Evolutionary conservation across 139 green algal species (phyloP).

Genomic region (Chlorella sp.): DNA sequence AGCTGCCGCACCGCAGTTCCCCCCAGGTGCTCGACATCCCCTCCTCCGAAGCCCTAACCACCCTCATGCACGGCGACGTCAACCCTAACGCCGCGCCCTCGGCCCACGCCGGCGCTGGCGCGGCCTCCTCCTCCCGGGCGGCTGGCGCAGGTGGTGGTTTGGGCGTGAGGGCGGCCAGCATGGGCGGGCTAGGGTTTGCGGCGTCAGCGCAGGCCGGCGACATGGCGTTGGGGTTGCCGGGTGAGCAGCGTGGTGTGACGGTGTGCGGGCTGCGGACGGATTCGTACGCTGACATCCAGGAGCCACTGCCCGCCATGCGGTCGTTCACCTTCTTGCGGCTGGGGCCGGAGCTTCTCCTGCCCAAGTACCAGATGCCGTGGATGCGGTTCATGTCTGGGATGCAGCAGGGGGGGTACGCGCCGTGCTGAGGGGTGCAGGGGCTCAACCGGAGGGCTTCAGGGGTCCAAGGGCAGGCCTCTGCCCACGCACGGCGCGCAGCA

Average conservation of each 20-base stretch:
- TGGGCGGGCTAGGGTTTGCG: too few species aligned
- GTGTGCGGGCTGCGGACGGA: constrained; percentile 9
- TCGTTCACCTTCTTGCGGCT: constrained; percentile 81
- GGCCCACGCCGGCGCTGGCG: too few species aligned
- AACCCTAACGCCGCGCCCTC: too few species aligned
- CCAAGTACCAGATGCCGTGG: constrained; percentile 48
- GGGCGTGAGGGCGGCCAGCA: too few species aligned
- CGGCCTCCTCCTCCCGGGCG: too few species aligned
- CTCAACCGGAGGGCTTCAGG: neutral
- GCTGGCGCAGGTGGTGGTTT: too few species aligned
- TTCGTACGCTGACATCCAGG: constrained; percentile 16
- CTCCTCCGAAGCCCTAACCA: too few species aligned
- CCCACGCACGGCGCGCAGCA: neutral
- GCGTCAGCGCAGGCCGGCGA: too few species aligned
- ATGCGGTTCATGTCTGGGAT: constrained; percentile 54
- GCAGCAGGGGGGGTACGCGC: constrained; percentile 11
- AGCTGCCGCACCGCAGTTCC: too few species aligned
- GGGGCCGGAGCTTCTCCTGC: constrained; percentile 62
- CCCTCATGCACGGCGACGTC: too few species aligned
- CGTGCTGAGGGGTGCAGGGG: neutral
- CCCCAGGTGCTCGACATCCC: too few species aligned
- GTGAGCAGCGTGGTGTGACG: neutral
- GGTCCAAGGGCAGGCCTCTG: neutral
- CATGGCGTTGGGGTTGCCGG: neutral
- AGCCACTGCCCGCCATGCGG: constrained; percentile 61